A percentile compares a stretch with the other conserved stretches of the same genome.
phyloP scores from a whole-genome alignment of 2,329 filamentous ascomycete genomes.

The Huntiella abstrusa region DNA sequence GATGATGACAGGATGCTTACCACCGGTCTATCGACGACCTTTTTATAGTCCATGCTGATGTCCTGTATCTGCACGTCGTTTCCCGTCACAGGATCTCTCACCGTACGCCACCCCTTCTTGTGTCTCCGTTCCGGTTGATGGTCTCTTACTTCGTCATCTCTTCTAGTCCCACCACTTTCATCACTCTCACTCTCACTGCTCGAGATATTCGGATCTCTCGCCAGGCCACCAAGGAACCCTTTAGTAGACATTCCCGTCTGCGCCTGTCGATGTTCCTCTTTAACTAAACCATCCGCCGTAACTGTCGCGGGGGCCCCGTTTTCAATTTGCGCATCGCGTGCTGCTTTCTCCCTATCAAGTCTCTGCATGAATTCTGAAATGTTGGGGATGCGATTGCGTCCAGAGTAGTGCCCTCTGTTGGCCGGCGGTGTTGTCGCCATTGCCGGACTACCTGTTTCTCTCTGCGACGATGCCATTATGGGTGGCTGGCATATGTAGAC shows the following conservation, averaged over 20 bases:
- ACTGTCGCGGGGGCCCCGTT: slow-evolving; percentile 19
- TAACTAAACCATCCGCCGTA: neutral
- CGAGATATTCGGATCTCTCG: slow-evolving; percentile 18
- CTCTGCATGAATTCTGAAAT: slow-evolving; percentile 66
- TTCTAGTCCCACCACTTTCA: no score
- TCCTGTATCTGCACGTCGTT: slow-evolving; percentile 74
- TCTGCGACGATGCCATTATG: no score
- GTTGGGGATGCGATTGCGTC: slow-evolving; percentile 67
- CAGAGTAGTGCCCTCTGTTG: slow-evolving; percentile 53
- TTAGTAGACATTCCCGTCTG: neutral
- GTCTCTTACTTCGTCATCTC: slow-evolving; percentile 15
- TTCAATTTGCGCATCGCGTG: slow-evolving; percentile 56
- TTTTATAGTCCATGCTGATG: slow-evolving; percentile 48
- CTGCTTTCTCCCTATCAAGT: slow-evolving; percentile 60
- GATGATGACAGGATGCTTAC: slow-evolving; percentile 21
- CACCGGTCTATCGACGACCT: slow-evolving; percentile 51
- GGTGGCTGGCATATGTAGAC: no score
- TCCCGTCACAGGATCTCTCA: slow-evolving; percentile 79
- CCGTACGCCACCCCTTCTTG: slow-evolving; percentile 44
- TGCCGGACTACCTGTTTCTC: no score
- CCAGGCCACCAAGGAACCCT: slow-evolving; percentile 14
- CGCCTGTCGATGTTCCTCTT: neutral
- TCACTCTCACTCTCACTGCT: neutral
- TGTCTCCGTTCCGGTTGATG: slow-evolving; percentile 18
- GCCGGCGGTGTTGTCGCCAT: slow-evolving; percentile 12